Evolutionary conservation across 2,329 filamentous ascomycete species (phyloP).

Genomic region (Diaporthe ampelina): DNA sequence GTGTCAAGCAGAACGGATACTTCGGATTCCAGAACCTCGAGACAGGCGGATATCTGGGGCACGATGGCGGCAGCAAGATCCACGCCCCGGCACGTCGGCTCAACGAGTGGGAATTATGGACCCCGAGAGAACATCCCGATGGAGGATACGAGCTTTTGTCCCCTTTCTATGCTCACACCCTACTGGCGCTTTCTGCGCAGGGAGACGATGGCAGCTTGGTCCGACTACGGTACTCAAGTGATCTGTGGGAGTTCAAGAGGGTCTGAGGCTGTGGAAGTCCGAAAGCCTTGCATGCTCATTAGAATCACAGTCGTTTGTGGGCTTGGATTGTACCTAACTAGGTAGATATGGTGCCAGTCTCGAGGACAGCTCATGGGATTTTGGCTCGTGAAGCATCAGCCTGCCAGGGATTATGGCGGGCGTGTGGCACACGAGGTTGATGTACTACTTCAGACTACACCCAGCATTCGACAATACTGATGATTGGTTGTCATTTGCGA

Average conservation of each 20-base stretch:
- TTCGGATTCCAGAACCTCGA: background rate
- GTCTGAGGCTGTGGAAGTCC: background rate
- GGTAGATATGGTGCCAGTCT: too few relatives aligned
- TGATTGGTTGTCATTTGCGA: too few relatives aligned
- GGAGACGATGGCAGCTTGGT: background rate
- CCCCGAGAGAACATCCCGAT: background rate
- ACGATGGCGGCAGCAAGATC: background rate
- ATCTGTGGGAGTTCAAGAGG: background rate
- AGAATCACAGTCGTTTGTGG: too few relatives aligned
- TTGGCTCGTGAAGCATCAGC: too few relatives aligned
- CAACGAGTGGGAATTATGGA: background rate
- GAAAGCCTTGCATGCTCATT: too few relatives aligned
- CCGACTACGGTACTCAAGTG: background rate
- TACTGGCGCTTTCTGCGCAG: background rate
- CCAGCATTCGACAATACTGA: too few relatives aligned
- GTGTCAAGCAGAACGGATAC: background rate
- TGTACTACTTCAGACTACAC: too few relatives aligned
- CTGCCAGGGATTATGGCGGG: too few relatives aligned
- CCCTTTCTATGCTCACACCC: background rate
- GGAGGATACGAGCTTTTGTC: background rate
- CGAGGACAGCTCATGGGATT: too few relatives aligned
- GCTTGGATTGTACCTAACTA: too few relatives aligned
- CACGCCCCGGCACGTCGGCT: fast-evolving
- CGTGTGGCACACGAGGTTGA: too few relatives aligned
- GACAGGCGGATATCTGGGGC: background rate